A percentile compares a stretch with the other conserved stretches of the same genome.
phyloP scores from a whole-genome alignment of 2,329 filamentous ascomycete genomes.

The Rhynchosporium secalis region DNA sequence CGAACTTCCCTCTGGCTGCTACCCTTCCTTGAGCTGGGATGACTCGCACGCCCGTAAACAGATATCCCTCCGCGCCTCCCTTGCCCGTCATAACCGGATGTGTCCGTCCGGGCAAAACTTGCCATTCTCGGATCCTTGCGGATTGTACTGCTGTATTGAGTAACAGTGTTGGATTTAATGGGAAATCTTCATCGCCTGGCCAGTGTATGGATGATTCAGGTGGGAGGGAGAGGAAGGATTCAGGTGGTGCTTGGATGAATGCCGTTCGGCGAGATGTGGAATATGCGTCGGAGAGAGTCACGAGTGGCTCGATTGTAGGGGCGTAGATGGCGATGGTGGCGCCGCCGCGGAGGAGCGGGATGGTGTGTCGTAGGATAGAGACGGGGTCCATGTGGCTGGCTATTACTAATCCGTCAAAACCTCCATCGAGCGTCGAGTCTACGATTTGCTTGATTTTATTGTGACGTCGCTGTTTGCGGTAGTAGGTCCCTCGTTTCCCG shows the following conservation, averaged over 20 bases:
- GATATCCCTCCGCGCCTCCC: conserved; percentile 85
- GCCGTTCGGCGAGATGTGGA: conserved; percentile 76
- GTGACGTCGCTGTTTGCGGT: conserved; percentile 86
- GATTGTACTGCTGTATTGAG: conserved; percentile 81
- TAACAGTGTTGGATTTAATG: conserved; percentile 81
- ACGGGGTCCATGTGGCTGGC: conserved; percentile 80
- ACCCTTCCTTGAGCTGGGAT: conserved; percentile 78
- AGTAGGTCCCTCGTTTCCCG: conserved; percentile 80
- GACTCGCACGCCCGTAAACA: conserved; percentile 82
- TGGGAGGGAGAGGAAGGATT: conserved; percentile 42
- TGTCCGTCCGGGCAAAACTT: conserved; percentile 87
- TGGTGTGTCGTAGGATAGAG: conserved; percentile 69
- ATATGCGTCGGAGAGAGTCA: conserved; percentile 78
- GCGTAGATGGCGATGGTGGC: conserved; percentile 85
- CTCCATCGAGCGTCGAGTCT: conserved; percentile 70
- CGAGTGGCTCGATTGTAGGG: conserved; percentile 75
- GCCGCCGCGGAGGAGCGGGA: conserved; percentile 81
- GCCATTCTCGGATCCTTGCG: conserved; percentile 76
- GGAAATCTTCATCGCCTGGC: conserved; percentile 72
- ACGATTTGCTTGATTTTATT: conserved; percentile 70
- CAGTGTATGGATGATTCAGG: conserved; percentile 45
- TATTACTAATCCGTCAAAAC: conserved; percentile 80
- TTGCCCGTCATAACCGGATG: conserved; percentile 90
- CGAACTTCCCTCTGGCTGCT: conserved; percentile 76
- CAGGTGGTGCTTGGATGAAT: conserved; percentile 60